Evolutionary conservation across 2,329 filamentous ascomycete genomes (phyloP), one percentile per base, ranked within the genome.

Genomic region (Rutstroemia sydowiana): DNA sequence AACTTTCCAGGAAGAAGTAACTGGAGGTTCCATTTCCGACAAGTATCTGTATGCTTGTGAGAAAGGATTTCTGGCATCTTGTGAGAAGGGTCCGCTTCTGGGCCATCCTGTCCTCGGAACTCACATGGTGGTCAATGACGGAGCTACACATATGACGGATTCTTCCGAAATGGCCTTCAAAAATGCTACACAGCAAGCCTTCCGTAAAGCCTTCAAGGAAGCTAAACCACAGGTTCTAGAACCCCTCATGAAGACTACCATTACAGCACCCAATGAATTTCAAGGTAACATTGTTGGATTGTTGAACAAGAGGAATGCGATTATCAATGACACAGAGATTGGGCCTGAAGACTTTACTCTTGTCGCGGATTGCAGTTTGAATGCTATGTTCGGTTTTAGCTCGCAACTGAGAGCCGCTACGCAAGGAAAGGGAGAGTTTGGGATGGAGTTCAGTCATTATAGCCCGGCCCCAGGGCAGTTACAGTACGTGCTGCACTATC

Each of bases 371-470:
- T 95, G 90, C 75, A 91, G 85, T 68, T 72, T 98, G 68, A 95
- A 97, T 69, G 82, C 85, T 68, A 98, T 98, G 93, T 98, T 98
- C 69, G 93, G 93, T 57, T 97, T 98, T 74, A 91, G 85, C 65
- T 88, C 85, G 39, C 88, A 95, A 71, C 73, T 98, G 60, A 81
- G 93, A 62, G 93, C 93, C 13, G 88, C 91, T 20, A 97, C 91
- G 2, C 93, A 98, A 74, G 93, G 93, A 57, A 98, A 98, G 78
- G 93, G 93, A 64, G 93, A 98, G 74, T 98, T 96, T 68, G 87
- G 81, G 64, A 97, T 98, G 93, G 93, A 98, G 73, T 98, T 98
- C 66, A 93, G 87, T 70, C 93, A 97, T 73, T 98, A 98, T 65
- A 83, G 87, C 48, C 77, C 89, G 47, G 89, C 93, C 54, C 87